Conservation (phyloP, 177 flowering plant genomes). For the Telopea speciosissima region DNA sequence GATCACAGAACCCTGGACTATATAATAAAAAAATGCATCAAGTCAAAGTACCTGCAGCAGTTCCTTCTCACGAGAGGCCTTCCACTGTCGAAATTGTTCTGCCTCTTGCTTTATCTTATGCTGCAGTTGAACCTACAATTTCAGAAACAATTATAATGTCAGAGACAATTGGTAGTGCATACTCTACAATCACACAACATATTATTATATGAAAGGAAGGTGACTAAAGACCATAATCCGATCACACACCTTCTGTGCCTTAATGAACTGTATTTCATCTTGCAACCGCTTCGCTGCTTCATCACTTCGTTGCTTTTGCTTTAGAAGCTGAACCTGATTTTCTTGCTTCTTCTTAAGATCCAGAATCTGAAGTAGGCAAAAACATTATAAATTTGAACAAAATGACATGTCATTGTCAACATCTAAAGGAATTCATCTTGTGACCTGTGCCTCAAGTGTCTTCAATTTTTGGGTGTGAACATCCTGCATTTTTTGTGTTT, state of each 20-base stretch:
- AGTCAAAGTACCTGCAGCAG: slow-evolving; percentile 63
- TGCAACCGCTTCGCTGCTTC: slow-evolving; percentile 91
- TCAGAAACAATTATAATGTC: slow-evolving; percentile 20
- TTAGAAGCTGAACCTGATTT: slow-evolving; percentile 84
- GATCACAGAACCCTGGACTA: background rate
- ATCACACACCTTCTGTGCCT: slow-evolving; percentile 80
- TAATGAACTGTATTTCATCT: slow-evolving; percentile 93
- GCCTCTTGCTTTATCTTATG: slow-evolving; percentile 95
- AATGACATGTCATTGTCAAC: background rate
- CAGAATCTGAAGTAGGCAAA: slow-evolving; percentile 47
- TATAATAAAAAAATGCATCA: background rate
- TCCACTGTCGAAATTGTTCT: slow-evolving; percentile 98
- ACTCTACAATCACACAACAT: background rate
- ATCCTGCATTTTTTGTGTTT: slow-evolving; percentile 86
- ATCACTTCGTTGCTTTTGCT: slow-evolving; percentile 98
- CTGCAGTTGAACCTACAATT: slow-evolving; percentile 84
- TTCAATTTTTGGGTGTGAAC: slow-evolving; percentile 78
- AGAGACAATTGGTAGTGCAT: slow-evolving; percentile 11
- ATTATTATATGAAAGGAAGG: background rate
- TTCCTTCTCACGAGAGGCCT: slow-evolving; percentile 97
- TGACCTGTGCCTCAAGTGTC: slow-evolving; percentile 88
- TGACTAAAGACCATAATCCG: slow-evolving; percentile 7
- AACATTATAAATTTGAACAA: background rate
- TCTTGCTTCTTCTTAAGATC: slow-evolving; percentile 98
- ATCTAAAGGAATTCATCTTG: slow-evolving; percentile 1